Evolutionary conservation across 441 rosid genomes (phyloP).

Genomic region (Croton laevigatus): DNA sequence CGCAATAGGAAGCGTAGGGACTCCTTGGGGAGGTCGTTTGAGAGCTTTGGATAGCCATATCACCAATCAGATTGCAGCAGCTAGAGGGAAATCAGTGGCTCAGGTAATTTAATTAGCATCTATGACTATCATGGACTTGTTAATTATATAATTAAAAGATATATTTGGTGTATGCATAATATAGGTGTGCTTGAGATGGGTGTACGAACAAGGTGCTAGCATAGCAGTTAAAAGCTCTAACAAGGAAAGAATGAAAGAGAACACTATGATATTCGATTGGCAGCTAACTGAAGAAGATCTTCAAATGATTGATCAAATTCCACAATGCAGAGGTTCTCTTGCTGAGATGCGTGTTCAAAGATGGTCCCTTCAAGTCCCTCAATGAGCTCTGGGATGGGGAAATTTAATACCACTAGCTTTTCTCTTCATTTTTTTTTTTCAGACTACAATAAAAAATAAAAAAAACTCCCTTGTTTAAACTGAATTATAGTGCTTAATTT

Average conservation of each 20-base stretch:
- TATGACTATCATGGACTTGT: neutral
- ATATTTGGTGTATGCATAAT: neutral
- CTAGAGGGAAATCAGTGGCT: conserved; percentile 27
- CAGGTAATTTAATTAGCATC: conserved; percentile 18
- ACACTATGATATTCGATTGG: conserved; percentile 31
- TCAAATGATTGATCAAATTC: conserved; percentile 22
- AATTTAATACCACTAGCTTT: neutral
- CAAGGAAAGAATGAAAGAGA: conserved; percentile 31
- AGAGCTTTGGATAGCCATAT: conserved; percentile 13
- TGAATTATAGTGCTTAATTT: too few relatives aligned
- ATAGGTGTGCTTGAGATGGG: conserved; percentile 27
- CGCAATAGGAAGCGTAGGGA: conserved; percentile 24
- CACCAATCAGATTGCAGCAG: conserved; percentile 26
- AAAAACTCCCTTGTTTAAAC: too few relatives aligned
- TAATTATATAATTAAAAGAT: neutral
- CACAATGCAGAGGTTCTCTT: conserved; percentile 19
- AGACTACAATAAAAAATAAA: too few relatives aligned
- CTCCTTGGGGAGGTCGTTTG: conserved; percentile 15
- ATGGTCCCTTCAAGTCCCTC: conserved; percentile 4
- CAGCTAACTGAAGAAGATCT: conserved; percentile 26
- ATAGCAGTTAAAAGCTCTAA: conserved; percentile 27
- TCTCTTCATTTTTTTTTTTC: too few relatives aligned
- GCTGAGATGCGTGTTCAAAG: neutral
- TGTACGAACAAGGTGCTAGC: conserved; percentile 28
- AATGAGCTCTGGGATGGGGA: conserved; percentile 19